Percentiles rank a stretch among this genome's conserved stretches.
These are phyloP conservation scores for Erythrophleum fordii DNA, from an alignment of 306 rosid genomes.

Conservation along the genomic window DNA sequence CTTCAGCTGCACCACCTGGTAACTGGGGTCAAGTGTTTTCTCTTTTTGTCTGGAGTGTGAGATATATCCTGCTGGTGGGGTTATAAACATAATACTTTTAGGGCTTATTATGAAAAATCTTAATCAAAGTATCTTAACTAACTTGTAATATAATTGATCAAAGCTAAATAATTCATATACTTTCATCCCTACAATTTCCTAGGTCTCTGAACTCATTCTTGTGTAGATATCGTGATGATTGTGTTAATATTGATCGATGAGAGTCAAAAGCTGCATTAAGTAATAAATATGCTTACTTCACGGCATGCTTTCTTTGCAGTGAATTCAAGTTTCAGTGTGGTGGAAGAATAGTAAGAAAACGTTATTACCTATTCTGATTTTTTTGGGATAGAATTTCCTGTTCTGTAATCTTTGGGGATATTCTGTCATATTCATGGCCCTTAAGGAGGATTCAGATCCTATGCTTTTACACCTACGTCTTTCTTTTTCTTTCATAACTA, in stretches of 20 bases:
- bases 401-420: conserved; percentile 1
- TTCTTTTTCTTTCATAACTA: background rate
- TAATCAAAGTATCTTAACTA: background rate
- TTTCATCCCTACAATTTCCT: background rate
- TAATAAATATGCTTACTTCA: background rate
- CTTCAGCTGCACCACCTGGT: background rate
- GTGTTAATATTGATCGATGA: background rate
- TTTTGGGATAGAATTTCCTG: conserved; percentile 21
- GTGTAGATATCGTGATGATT: too few species aligned
- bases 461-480: background rate
- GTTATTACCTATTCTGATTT: background rate
- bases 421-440: background rate
- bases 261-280: background rate
- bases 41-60: background rate
- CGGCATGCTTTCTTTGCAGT: background rate
- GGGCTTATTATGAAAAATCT: background rate
- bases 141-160: background rate
- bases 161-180: background rate
- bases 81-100: background rate
- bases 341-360: background rate
- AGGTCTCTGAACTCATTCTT: background rate
- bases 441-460: background rate
- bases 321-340: background rate
- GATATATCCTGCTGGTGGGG: background rate
- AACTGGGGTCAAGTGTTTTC: background rate